These are phyloP conservation scores for Ogataea saltuana DNA, from an alignment of 805 yeast genomes.

Conservation along the genomic window DNA sequence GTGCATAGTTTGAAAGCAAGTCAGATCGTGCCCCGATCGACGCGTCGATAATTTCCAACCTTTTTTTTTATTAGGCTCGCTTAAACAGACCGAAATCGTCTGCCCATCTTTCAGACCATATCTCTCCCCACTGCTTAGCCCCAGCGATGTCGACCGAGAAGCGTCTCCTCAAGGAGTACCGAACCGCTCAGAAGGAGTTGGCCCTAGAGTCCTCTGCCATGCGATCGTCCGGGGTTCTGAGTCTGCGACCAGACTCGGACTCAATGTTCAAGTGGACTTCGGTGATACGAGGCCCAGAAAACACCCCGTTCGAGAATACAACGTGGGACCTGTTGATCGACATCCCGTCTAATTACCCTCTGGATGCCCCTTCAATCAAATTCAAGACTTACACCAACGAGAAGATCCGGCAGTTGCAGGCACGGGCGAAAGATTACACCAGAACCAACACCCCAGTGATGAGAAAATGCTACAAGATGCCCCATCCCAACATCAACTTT, in stretches of 20 bases:
- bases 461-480: constrained; percentile 32
- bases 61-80: no score
- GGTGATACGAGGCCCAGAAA: constrained; percentile 50
- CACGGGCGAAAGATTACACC: no score
- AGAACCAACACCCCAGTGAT: neutral
- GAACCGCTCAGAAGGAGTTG: constrained; percentile 33
- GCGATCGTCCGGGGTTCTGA: constrained; percentile 36
- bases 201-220: constrained; percentile 21
- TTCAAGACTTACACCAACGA: constrained; percentile 36
- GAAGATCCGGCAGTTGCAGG: constrained; percentile 10
- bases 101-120: neutral
- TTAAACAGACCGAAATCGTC: no score
- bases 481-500: constrained; percentile 53
- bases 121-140: neutral
- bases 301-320: constrained; percentile 54
- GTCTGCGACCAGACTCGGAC: constrained; percentile 44
- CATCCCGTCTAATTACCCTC: constrained; percentile 54
- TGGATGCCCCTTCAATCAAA: constrained; percentile 54
- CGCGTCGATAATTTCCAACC: no score
- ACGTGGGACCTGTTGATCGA: constrained; percentile 50
- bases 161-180: constrained; percentile 40
- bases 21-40: no score
- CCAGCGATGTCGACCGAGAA: constrained; percentile 27
- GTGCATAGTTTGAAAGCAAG: no score
- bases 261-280: constrained; percentile 53